Conservation (phyloP, 768 basidiomycete species). For the Hygrocybe coccinea region DNA sequence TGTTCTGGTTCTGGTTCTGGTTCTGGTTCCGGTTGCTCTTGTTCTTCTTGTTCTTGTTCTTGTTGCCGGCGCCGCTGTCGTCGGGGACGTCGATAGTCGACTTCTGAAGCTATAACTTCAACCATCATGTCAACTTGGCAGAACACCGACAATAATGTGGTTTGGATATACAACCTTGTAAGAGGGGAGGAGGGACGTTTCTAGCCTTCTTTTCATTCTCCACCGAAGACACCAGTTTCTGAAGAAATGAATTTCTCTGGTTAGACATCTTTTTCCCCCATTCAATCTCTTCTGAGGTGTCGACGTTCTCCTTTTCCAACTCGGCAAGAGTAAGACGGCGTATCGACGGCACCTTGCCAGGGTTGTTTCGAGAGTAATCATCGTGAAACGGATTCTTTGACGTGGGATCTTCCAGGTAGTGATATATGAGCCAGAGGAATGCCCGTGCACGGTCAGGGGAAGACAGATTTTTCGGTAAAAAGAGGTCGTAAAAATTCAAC, state of each 20-base stretch:
- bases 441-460: slow-evolving; percentile 70
- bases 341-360: slow-evolving; percentile 61
- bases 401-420: slow-evolving; percentile 56
- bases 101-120: slow-evolving; percentile 30
- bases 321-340: slow-evolving; percentile 53
- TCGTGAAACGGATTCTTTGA: slow-evolving; percentile 35
- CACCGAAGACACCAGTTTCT: slow-evolving; percentile 55
- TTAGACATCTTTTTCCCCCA: slow-evolving; percentile 75
- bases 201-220: slow-evolving; percentile 50
- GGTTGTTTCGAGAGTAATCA: slow-evolving; percentile 37
- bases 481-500: slow-evolving; percentile 78
- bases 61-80: slow-evolving; percentile 35
- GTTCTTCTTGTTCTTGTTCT: slow-evolving; percentile 32
- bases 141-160: background rate
- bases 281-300: slow-evolving; percentile 69
- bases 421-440: slow-evolving; percentile 80
- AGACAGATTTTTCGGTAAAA: slow-evolving; percentile 66
- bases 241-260: slow-evolving; percentile 65
- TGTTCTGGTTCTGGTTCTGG: background rate
- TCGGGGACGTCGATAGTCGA: slow-evolving; percentile 27
- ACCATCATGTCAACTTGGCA: slow-evolving; percentile 1
- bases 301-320: slow-evolving; percentile 64
- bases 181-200: slow-evolving; percentile 39
- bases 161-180: slow-evolving; percentile 34
- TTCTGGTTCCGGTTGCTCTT: background rate